phyloP scores from a whole-genome alignment of 192 early-diverging fungal species.

The Backusella mclennaniae region DNA sequence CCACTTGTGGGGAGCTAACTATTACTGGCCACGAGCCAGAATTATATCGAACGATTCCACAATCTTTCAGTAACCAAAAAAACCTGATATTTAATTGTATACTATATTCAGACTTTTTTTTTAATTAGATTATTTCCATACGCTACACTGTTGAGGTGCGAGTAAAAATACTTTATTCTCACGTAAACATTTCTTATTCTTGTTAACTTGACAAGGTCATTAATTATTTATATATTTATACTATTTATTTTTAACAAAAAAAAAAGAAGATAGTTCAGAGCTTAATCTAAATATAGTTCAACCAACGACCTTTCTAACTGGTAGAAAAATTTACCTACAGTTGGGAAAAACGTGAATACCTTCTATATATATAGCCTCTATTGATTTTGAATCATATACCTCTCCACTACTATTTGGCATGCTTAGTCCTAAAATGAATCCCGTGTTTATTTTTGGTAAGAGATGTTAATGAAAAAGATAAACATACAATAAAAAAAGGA shows the following conservation, averaged over 20 bases:
- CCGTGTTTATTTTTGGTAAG: not conserved
- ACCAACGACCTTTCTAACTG: not conserved
- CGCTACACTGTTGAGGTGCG: not conserved
- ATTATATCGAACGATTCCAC: not conserved
- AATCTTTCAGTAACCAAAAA: not conserved
- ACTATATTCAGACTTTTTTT: not conserved
- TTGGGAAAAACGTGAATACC: not conserved
- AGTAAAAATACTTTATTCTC: not conserved
- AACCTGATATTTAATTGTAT: not conserved
- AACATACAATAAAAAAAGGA: not conserved
- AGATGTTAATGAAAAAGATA: constrained; percentile 2
- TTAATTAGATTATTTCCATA: not conserved
- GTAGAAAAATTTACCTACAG: not conserved
- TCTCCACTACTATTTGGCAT: not conserved
- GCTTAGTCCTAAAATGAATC: not conserved
- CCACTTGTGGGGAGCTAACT: not conserved
- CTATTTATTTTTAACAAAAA: not conserved
- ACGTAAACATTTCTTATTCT: not conserved
- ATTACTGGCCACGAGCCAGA: not conserved
- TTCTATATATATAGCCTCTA: not conserved
- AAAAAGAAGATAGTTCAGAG: not conserved
- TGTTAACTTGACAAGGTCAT: not conserved
- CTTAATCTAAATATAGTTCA: constrained; percentile 4
- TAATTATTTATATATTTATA: not conserved
- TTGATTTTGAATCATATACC: not conserved